These are phyloP conservation scores for Oryza longistaminata DNA, from an alignment of 176 grass and related monocot genomes.

Conservation along the genomic window DNA sequence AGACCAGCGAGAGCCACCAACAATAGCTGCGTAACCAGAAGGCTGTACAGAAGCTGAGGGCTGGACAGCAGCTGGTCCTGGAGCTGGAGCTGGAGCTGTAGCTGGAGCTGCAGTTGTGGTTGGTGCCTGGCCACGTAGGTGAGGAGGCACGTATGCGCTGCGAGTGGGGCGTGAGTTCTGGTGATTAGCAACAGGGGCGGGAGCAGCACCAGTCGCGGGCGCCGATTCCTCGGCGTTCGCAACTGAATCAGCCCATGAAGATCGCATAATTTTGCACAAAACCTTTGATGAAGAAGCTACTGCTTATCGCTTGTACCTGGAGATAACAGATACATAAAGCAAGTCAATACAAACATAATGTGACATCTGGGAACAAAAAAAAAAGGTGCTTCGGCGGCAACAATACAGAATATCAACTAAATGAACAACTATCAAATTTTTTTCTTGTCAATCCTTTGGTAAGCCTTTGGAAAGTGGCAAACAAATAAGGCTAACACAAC, in stretches of 20 bases:
- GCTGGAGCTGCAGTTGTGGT: slow-evolving; percentile 32
- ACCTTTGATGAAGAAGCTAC: slow-evolving; percentile 32
- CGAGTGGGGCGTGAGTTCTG: slow-evolving; percentile 49
- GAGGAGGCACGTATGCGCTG: slow-evolving; percentile 79
- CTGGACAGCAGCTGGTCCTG: slow-evolving; percentile 25
- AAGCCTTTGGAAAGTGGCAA: neutral
- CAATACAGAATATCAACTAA: neutral
- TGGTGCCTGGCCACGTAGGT: slow-evolving; percentile 62
- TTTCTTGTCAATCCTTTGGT: neutral
- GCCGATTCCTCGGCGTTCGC: slow-evolving; percentile 96
- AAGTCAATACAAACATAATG: slow-evolving; percentile 8
- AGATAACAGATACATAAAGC: neutral
- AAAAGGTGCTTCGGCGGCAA: neutral
- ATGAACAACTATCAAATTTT: neutral
- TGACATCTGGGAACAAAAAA: neutral
- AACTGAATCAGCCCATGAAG: slow-evolving; percentile 99
- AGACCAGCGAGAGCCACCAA: slow-evolving; percentile 43
- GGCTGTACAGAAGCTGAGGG: slow-evolving; percentile 31
- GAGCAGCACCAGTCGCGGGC: slow-evolving; percentile 51
- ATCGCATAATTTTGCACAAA: slow-evolving; percentile 90
- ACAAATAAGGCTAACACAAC: neutral
- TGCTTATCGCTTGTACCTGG: slow-evolving; percentile 34
- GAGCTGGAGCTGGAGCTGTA: neutral
- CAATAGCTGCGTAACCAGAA: slow-evolving; percentile 38
- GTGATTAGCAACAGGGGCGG: slow-evolving; percentile 37